phyloP scores from a whole-genome alignment of 139 green algal species.

The Spirogloea muscicola region DNA sequence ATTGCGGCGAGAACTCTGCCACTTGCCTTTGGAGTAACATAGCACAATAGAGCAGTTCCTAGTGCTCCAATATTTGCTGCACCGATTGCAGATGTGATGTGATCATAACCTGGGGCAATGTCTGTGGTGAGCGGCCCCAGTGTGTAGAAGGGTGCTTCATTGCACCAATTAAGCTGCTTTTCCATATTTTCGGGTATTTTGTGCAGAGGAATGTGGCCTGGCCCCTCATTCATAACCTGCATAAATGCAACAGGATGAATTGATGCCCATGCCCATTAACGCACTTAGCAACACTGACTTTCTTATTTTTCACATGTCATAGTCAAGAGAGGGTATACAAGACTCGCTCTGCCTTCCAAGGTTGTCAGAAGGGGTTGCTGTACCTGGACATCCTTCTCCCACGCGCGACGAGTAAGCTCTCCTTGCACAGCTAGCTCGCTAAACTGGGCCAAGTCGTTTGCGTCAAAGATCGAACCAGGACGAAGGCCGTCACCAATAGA shows the following conservation, averaged over 20 bases:
- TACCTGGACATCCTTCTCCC: constrained; percentile 85
- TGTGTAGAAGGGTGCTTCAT: constrained; percentile 96
- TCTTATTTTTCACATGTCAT: no score
- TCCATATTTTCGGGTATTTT: constrained; percentile 95
- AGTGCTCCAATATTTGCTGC: constrained; percentile 86
- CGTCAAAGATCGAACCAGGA: constrained; percentile 79
- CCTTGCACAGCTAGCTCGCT: constrained; percentile 91
- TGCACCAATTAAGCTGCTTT: constrained; percentile 81
- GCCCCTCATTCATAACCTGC: constrained; percentile 95
- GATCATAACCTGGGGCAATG: constrained; percentile 93
- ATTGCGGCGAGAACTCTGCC: no score
- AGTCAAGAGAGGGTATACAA: no score
- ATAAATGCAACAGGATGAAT: no score
- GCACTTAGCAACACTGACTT: no score
- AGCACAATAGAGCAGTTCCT: constrained; percentile 92
- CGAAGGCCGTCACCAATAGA: constrained; percentile 89
- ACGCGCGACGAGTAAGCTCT: constrained; percentile 84
- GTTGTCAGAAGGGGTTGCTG: no score
- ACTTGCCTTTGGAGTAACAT: constrained; percentile 86
- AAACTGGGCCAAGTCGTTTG: constrained; percentile 95
- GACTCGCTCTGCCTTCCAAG: no score
- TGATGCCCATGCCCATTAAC: no score
- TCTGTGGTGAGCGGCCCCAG: constrained; percentile 92
- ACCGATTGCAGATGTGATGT: constrained; percentile 95
- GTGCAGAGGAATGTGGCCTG: constrained; percentile 90